Conservation (phyloP, 768 basidiomycete genomes). For the Paxillus involutus region DNA sequence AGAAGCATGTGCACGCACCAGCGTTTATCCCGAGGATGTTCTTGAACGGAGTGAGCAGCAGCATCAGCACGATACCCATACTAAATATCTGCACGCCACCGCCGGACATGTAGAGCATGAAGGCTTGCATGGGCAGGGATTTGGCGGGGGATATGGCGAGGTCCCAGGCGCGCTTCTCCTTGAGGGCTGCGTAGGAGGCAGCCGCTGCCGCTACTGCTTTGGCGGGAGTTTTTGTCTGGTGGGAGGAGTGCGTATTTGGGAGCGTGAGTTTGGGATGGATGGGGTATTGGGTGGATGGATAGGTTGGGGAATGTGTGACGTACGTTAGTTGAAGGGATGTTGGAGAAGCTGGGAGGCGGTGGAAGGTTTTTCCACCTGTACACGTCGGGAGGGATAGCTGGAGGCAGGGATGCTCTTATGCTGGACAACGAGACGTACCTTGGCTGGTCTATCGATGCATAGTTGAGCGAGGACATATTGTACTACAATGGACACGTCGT, state of each 20-base stretch:
- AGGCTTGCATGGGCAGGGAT: constrained; percentile 92
- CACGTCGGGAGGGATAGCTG: not conserved
- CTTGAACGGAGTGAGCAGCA: constrained; percentile 83
- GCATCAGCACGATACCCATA: constrained; percentile 94
- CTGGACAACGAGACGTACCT: constrained; percentile 12
- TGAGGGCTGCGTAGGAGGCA: constrained; percentile 62
- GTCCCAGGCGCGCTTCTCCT: constrained; percentile 84
- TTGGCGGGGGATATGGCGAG: constrained; percentile 84
- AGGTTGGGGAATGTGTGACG: not conserved
- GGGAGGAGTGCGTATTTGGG: not conserved
- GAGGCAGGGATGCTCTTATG: not conserved
- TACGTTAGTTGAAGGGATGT: constrained; percentile 34
- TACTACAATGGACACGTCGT: not conserved
- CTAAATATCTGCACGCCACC: constrained; percentile 95
- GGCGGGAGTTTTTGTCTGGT: constrained; percentile 43
- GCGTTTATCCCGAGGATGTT: constrained; percentile 77
- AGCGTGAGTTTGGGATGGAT: not conserved
- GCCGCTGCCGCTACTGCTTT: constrained; percentile 35
- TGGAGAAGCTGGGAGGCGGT: constrained; percentile 68
- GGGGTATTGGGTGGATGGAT: not conserved
- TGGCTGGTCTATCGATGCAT: constrained; percentile 30
- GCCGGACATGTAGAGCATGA: constrained; percentile 99
- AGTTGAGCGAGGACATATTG: constrained; percentile 30
- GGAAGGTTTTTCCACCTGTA: constrained; percentile 62
- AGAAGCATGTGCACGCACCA: constrained; percentile 45